Conservation (phyloP, 2,329 filamentous ascomycete species). For the Cladosporium sp. region DNA sequence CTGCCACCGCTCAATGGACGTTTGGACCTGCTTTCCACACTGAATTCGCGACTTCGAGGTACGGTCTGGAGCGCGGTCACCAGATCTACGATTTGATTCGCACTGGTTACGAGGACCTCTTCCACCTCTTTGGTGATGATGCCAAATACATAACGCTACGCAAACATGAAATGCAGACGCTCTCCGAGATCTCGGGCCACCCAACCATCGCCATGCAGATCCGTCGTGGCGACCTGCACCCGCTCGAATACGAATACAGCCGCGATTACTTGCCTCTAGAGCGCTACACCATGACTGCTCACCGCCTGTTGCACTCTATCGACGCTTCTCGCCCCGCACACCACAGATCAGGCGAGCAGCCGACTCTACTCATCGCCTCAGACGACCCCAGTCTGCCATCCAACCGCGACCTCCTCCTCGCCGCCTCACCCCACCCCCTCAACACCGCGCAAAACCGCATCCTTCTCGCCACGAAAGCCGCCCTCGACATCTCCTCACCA, state of each 20-base stretch:
- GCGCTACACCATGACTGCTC: slow-evolving; percentile 63
- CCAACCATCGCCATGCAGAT: slow-evolving; percentile 73
- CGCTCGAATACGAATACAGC: slow-evolving; percentile 73
- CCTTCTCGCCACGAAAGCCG: slow-evolving; percentile 66
- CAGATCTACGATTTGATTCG: slow-evolving; percentile 69
- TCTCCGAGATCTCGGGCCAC: slow-evolving; percentile 48
- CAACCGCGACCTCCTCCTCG: slow-evolving; percentile 60
- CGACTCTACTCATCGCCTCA: slow-evolving; percentile 66
- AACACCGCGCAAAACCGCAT: slow-evolving; percentile 72
- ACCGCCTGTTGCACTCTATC: slow-evolving; percentile 48
- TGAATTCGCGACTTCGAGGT: slow-evolving; percentile 40
- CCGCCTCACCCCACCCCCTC: slow-evolving; percentile 33
- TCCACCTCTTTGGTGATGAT: slow-evolving; percentile 67
- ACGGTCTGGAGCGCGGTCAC: slow-evolving; percentile 45
- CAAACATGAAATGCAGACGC: slow-evolving; percentile 55
- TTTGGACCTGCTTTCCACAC: slow-evolving; percentile 63
- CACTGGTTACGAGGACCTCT: slow-evolving; percentile 71
- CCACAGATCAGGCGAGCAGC: slow-evolving; percentile 10
- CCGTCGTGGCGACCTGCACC: slow-evolving; percentile 76
- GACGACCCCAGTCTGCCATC: slow-evolving; percentile 78
- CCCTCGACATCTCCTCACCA: slow-evolving; percentile 43
- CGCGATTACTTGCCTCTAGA: slow-evolving; percentile 76
- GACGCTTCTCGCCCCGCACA: slow-evolving; percentile 39
- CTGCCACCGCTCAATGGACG: slow-evolving; percentile 63
- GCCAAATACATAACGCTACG: slow-evolving; percentile 63